These are phyloP conservation scores for Chamaecrista fasciculata DNA, from an alignment of 306 rosid species.

Conservation along the genomic window DNA sequence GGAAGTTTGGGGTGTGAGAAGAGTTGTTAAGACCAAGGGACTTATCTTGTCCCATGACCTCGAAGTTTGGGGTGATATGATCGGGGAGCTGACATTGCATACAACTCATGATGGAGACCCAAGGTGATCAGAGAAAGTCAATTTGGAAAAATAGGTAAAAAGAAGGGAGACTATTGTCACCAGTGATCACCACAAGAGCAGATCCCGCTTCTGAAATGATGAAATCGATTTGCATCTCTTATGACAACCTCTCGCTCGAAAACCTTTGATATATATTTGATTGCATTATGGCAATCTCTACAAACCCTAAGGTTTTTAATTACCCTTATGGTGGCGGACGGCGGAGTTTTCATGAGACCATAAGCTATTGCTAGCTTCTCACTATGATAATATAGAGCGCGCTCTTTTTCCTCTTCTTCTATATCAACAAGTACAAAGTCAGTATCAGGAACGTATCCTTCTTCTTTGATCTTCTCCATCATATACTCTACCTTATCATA, in stretches of 20 bases:
- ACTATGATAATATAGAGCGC: conserved; percentile 59
- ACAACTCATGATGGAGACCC: neutral
- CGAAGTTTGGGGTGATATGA: conserved; percentile 82
- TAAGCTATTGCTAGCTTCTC: conserved; percentile 68
- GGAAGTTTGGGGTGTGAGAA: too few relatives aligned
- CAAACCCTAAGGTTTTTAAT: conserved; percentile 76
- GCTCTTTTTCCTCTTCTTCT: conserved; percentile 68
- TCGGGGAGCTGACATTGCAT: conserved; percentile 79
- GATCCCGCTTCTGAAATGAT: conserved; percentile 53
- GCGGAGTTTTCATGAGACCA: conserved; percentile 55
- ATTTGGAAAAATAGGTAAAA: neutral
- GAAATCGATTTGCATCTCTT: conserved; percentile 80
- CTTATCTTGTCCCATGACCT: conserved; percentile 68
- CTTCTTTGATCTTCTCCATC: conserved; percentile 54
- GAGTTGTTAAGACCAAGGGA: conserved; percentile 52
- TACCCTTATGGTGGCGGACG: conserved; percentile 52
- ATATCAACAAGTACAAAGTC: conserved; percentile 61
- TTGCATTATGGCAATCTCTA: conserved; percentile 79
- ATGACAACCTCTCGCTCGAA: conserved; percentile 57
- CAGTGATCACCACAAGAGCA: conserved; percentile 62
- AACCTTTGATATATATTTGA: conserved; percentile 61
- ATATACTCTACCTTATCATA: conserved; percentile 53
- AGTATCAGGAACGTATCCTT: conserved; percentile 70
- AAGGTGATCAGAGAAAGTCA: neutral
- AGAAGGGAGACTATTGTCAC: conserved; percentile 29